phyloP scores from a whole-genome alignment of 2,329 filamentous ascomycete species.

The Alternaria longipes region DNA sequence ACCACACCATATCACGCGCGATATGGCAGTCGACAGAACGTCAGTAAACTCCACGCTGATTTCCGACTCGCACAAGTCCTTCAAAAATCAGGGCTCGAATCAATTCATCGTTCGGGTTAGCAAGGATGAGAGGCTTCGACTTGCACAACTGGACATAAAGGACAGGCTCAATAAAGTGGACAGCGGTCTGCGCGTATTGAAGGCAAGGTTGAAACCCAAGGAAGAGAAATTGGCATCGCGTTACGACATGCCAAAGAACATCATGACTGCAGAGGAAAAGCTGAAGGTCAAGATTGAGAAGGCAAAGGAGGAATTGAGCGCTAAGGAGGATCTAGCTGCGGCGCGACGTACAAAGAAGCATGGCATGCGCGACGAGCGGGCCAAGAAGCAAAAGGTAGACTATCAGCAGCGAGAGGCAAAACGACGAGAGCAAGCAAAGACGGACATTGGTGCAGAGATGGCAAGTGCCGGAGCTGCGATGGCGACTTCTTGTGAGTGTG shows the following conservation, averaged over 20 bases:
- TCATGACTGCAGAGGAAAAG: neutral
- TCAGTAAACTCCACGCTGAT: neutral
- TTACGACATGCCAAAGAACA: neutral
- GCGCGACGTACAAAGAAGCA: neutral
- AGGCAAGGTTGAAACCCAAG: too few species aligned
- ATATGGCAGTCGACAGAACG: neutral
- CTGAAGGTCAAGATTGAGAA: neutral
- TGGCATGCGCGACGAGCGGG: neutral
- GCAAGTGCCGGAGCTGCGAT: neutral
- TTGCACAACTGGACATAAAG: slow-evolving; percentile 3
- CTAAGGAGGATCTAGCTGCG: neutral
- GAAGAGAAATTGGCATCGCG: too few species aligned
- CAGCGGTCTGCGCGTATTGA: too few species aligned
- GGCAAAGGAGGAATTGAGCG: neutral
- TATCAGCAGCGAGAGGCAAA: neutral
- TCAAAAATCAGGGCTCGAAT: neutral
- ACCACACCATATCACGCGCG: neutral
- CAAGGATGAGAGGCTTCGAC: neutral
- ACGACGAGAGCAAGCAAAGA: neutral
- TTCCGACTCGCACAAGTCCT: neutral
- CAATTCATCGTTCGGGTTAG: neutral
- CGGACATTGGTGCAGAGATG: neutral
- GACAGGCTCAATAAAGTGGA: neutral
- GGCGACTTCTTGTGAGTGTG: neutral
- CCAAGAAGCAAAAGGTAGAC: neutral